Base-by-base conservation (phyloP, 1,139 yeast species). In the Pichia sp. region DNA sequence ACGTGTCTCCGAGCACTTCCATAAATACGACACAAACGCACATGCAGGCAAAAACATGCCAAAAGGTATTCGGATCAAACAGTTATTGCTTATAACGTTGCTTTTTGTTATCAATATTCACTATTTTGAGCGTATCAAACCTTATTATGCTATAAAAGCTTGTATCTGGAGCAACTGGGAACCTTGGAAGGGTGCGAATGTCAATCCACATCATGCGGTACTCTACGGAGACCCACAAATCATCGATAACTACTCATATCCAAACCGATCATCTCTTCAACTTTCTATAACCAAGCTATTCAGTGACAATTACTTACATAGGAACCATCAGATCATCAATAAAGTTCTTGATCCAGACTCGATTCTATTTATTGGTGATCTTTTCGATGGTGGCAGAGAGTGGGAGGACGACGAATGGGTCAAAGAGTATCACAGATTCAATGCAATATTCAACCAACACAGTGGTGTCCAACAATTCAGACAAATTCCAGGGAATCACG, bases 381-480 rank as follows among this genome's bases (percentile, higher is more conserved):
- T 90, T 48, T 86, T 90, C 58, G 98, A 92, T 62, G 97, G 97
- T 11, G 98, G 98, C 0, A 71, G 97, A 47, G 87, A 85, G 50
- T 88, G 96, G 95, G 71, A 71, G 6, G 78, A 79, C 53, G 68
- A 65, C 4, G 68, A 64, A 27, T 92, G 97, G 97, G 58, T 73
- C 34, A 65, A 70, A n/a, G 97, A 92, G 61, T 81, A 73, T 55
- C 58, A 62, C 29, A 67, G 98, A 45, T 92, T 85, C 61, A 73
- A 75, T 55, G 54, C 62, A 2, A 75, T 92, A 2, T 92, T 85
- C 60, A 74, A 76, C 26, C 64, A 64, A 29, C 57, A 75, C 66
- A 51, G 66, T 55, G 64, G 77, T 64, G 40, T 66, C 64, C 35
- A 65, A 57, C 52, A 52, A 29, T 50, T 54, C 38, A 69, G 74